Conservation (phyloP, 2,329 filamentous ascomycete genomes). For the Fusarium sp. region DNA sequence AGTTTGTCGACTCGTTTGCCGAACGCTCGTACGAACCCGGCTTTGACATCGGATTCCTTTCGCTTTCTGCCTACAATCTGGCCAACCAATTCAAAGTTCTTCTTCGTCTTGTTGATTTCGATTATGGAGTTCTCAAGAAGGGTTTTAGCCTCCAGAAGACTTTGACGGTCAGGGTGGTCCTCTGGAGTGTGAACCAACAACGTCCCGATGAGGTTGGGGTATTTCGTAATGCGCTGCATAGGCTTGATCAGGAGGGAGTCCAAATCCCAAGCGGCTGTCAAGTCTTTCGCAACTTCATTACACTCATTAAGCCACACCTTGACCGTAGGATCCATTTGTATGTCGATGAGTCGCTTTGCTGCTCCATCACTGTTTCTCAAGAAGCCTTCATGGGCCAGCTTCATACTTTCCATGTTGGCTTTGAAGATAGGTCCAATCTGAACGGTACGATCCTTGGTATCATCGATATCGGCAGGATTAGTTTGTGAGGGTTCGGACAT, state of each 20-base stretch:
- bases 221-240: constrained; percentile 93
- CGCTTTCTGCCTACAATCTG: constrained; percentile 87
- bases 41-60: constrained; percentile 88
- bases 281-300: constrained; percentile 88
- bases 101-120: constrained; percentile 95
- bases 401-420: constrained; percentile 70
- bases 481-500: constrained; percentile 56
- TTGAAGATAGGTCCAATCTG: constrained; percentile 66
- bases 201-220: constrained; percentile 85
- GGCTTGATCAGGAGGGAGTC: constrained; percentile 98
- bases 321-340: constrained; percentile 72
- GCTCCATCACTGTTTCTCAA: constrained; percentile 72
- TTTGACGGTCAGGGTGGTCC: constrained; percentile 83
- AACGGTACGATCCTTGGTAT: constrained; percentile 65
- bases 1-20: constrained; percentile 89
- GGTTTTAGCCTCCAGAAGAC: constrained; percentile 66
- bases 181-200: constrained; percentile 82
- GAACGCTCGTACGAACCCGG: constrained; percentile 89
- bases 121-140: constrained; percentile 74
- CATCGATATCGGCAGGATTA: constrained; percentile 57
- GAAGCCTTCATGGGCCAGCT: constrained; percentile 70
- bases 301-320: constrained; percentile 94
- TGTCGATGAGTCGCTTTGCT: constrained; percentile 69
- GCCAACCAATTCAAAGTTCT: constrained; percentile 91
- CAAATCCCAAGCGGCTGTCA: constrained; percentile 94